phyloP scores from a whole-genome alignment of 2,329 filamentous ascomycete species.

The Pezicula carpinea region DNA sequence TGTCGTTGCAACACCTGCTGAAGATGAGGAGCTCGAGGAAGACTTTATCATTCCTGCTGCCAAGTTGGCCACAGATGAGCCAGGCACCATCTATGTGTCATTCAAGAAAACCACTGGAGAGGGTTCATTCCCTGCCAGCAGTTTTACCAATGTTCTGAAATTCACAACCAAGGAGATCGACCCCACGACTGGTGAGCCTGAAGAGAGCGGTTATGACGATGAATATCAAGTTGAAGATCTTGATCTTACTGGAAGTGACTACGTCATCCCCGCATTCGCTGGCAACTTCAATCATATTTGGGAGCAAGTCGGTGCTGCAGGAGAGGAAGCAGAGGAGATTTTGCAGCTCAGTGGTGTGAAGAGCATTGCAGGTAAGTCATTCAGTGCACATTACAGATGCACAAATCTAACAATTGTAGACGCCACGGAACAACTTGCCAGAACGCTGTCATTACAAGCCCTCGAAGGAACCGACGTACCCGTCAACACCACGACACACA shows the following conservation, averaged over 20 bases:
- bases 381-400: neutral
- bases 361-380: conserved; percentile 73
- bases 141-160: conserved; percentile 89
- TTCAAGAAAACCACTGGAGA: conserved; percentile 82
- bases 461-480: conserved; percentile 92
- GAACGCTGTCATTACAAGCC: conserved; percentile 83
- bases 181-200: conserved; percentile 85
- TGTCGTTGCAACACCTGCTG: conserved; percentile 71
- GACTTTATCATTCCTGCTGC: conserved; percentile 91
- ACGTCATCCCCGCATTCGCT: conserved; percentile 87
- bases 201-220: conserved; percentile 90
- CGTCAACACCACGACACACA: conserved; percentile 83
- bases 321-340: conserved; percentile 88
- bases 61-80: conserved; percentile 76
- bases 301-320: conserved; percentile 86
- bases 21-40: conserved; percentile 81
- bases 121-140: conserved; percentile 69
- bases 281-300: conserved; percentile 94
- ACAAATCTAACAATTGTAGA: conserved; percentile 47
- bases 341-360: conserved; percentile 82
- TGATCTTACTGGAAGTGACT: conserved; percentile 86
- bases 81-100: conserved; percentile 90
- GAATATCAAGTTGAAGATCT: conserved; percentile 97
- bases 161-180: conserved; percentile 99
- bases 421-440: conserved; percentile 85